Evolutionary conservation across 306 rosid species (phyloP).

Genomic region (Cicer cuneatum): DNA sequence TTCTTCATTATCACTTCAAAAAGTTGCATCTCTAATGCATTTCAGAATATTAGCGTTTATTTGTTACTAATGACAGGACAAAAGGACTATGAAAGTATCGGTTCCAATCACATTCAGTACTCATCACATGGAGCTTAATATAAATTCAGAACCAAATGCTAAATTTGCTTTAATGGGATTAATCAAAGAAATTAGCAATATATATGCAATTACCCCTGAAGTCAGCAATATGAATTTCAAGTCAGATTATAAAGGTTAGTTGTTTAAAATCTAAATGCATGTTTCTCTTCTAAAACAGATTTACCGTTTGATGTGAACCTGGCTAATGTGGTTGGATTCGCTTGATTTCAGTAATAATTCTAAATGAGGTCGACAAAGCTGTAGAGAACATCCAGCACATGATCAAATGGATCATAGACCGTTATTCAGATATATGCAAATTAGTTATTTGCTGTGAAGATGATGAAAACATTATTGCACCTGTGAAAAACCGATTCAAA

Average conservation of each 20-base stretch:
- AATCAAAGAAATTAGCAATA: slow-evolving; percentile 74
- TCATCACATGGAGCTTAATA: slow-evolving; percentile 83
- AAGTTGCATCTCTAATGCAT: slow-evolving; percentile 6
- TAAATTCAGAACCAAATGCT: slow-evolving; percentile 67
- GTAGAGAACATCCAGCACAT: slow-evolving; percentile 72
- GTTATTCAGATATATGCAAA: slow-evolving; percentile 74
- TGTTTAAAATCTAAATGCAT: slow-evolving; percentile 38
- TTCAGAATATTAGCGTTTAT: slow-evolving; percentile 23
- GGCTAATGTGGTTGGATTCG: slow-evolving; percentile 43
- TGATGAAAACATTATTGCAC: slow-evolving; percentile 59
- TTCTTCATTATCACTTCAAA: not conserved
- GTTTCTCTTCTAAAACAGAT: slow-evolving; percentile 1
- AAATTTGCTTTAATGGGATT: slow-evolving; percentile 82
- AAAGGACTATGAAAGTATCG: slow-evolving; percentile 59
- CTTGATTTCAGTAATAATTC: slow-evolving; percentile 66
- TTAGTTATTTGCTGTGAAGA: slow-evolving; percentile 79
- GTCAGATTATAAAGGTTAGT: slow-evolving; percentile 71
- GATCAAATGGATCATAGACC: slow-evolving; percentile 88
- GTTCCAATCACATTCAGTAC: slow-evolving; percentile 77
- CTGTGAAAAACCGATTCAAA: slow-evolving; percentile 65
- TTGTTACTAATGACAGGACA: slow-evolving; percentile 64
- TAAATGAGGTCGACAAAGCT: slow-evolving; percentile 75
- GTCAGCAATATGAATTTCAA: slow-evolving; percentile 60
- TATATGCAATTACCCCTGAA: slow-evolving; percentile 66
- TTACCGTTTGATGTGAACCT: slow-evolving; percentile 31